Evolutionary conservation across 768 basidiomycete species (phyloP), one percentile per base, ranked within the genome.

Genomic region (Panus rudis): DNA sequence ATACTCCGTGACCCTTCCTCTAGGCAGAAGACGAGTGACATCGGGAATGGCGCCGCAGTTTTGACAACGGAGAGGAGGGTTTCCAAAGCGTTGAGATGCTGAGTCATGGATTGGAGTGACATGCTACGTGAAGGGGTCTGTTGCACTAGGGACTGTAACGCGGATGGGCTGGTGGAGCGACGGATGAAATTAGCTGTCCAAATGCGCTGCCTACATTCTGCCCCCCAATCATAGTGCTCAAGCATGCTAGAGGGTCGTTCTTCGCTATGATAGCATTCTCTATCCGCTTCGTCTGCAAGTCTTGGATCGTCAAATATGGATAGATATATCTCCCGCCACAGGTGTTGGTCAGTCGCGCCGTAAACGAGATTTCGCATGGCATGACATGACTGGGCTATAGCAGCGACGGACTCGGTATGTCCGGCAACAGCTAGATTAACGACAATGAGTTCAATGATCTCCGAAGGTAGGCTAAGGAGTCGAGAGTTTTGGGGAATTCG

Each of bases 321-420:
- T 27, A 68, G 60, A 59, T 67, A 70, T 47, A 68, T 48, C 23
- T 56, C 49, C 12, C 64, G 57, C 69, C 69, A 70, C 12, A 70
- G 56, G 46, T 68, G 62, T 8, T 52, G 46, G 45, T 65, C 63
- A 1, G 41, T 16, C 11, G 57, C 43, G 20, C 54, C 45, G 48
- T 68, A 63, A 8, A 69, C 56, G 28, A 67, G 57, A 10, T 47
- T 34, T 26, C 44, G 50, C 41, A 62, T 50, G 10, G 49, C 27
- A 11, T 51, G 52, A 47, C 62, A 68, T 21, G 69, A 63, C 51
- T 58, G 61, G 12, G 65, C 49, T 34, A 67, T 52, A 11, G 59
- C 47, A 10, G 69, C 42, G 28, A 63, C 51, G 22, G 61, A 49
- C 11, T 45, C 38, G 20, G 60, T 60, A 42, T 50, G 52, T 3